Evolutionary conservation across 495 filamentous ascomycete genomes (phyloP).

Genomic region (Lichenothelia convexa): DNA sequence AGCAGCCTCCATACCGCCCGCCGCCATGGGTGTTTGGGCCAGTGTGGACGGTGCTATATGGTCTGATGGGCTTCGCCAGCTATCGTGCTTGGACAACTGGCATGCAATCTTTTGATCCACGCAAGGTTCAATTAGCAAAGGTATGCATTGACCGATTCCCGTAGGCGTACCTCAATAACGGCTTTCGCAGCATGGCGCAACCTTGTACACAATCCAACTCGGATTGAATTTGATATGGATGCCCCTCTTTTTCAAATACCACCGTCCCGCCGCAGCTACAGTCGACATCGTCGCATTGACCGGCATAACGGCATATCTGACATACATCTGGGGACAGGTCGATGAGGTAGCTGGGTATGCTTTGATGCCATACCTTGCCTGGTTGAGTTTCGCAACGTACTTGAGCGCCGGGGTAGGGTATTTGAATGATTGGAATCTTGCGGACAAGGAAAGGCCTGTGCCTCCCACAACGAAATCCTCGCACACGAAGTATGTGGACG

Average conservation of each 20-base stretch:
- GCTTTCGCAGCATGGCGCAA: conserved; percentile 35
- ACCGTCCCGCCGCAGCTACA: conserved; percentile 52
- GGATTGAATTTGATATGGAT: conserved; percentile 76
- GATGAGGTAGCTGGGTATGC: conserved; percentile 54
- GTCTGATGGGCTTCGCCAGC: conserved; percentile 72
- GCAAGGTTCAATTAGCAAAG: conserved; percentile 22
- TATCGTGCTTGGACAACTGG: conserved; percentile 49
- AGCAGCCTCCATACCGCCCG: conserved; percentile 64
- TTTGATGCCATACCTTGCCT: conserved; percentile 60
- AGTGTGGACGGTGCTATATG: conserved; percentile 74
- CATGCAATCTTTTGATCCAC: conserved; percentile 28
- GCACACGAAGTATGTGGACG: conserved; percentile 24
- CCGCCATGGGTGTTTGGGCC: conserved; percentile 69
- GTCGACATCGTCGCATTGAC: conserved; percentile 56
- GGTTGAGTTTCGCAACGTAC: conserved; percentile 75
- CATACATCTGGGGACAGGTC: conserved; percentile 54
- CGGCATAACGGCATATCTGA: conserved; percentile 48
- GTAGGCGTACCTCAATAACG: no score
- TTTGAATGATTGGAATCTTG: conserved; percentile 59
- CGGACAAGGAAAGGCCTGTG: conserved; percentile 20
- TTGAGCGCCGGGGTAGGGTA: conserved; percentile 51
- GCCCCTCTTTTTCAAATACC: conserved; percentile 73
- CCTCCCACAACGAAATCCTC: conserved; percentile 11
- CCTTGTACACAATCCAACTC: conserved; percentile 70
- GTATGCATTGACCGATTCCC: no score